Percentiles rank a stretch among this genome's conserved stretches.
These are phyloP conservation scores for Rhizophora apiculata DNA, from an alignment of 345 rosid genomes.

Conservation along the genomic window DNA sequence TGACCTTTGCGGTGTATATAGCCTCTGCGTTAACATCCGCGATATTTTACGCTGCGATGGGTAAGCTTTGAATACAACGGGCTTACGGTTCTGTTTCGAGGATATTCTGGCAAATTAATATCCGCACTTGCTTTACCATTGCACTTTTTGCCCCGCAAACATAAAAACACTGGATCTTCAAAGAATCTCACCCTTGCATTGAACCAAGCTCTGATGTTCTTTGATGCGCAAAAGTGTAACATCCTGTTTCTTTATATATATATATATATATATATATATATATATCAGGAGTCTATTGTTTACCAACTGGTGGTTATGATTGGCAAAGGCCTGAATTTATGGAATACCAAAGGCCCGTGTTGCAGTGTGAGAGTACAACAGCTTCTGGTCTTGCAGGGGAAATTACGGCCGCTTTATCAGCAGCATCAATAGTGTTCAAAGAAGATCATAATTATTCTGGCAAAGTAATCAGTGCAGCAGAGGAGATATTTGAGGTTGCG, in stretches of 20 bases:
- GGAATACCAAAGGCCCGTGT: constrained; percentile 44
- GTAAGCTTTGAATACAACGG: constrained; percentile 4
- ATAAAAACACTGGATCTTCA: constrained; percentile 26
- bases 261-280: too few relatives aligned
- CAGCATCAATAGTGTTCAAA: constrained; percentile 57
- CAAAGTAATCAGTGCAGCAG: constrained; percentile 30
- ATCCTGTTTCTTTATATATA: not conserved
- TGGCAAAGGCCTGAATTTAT: constrained; percentile 75
- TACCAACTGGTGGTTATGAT: not conserved
- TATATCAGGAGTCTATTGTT: not conserved
- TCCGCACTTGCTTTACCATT: constrained; percentile 25
- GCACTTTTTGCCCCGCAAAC: constrained; percentile 39
- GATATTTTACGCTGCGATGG: not conserved
- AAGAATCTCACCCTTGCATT: constrained; percentile 56
- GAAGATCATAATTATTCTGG: constrained; percentile 37
- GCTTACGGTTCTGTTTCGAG: constrained; percentile 80
- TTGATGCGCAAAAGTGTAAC: constrained; percentile 64
- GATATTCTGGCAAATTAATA: too few relatives aligned
- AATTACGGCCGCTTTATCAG: constrained; percentile 48
- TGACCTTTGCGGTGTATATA: too few relatives aligned
- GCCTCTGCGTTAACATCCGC: too few relatives aligned
- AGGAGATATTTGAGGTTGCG: constrained; percentile 32
- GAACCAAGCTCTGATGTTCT: constrained; percentile 52
- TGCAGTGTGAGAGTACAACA: constrained; percentile 28
- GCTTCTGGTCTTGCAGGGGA: constrained; percentile 63